These are phyloP conservation scores for Debaryomyces subglobosus DNA, from an alignment of 1,139 yeast genomes.

Conservation along the genomic window DNA sequence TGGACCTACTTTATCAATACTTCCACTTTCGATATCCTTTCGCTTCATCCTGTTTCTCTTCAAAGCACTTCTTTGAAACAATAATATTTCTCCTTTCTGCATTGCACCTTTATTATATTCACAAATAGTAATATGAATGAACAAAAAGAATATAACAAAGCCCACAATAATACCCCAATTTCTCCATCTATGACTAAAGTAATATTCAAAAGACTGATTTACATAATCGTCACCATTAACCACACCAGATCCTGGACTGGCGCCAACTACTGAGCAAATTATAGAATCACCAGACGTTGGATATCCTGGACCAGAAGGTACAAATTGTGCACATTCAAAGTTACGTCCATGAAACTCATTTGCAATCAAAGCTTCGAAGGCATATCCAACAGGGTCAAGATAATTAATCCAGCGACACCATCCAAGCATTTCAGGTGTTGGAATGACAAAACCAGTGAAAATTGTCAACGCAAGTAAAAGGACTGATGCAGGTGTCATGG, in stretches of 20 bases:
- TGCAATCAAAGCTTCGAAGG: conserved; percentile 68
- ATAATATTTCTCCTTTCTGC: conserved; percentile 81
- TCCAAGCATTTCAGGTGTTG: conserved; percentile 66
- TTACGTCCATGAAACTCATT: conserved; percentile 57
- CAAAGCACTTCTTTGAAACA: conserved; percentile 47
- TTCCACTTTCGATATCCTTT: neutral
- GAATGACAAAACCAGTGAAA: conserved; percentile 76
- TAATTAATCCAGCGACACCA: conserved; percentile 85
- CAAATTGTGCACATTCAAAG: conserved; percentile 39
- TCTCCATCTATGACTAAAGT: conserved; percentile 73
- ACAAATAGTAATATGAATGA: conserved; percentile 57
- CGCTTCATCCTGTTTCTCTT: neutral
- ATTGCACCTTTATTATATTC: conserved; percentile 73
- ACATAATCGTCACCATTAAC: conserved; percentile 69
- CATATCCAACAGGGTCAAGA: conserved; percentile 65
- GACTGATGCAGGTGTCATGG: conserved; percentile 74
- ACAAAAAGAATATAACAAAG: conserved; percentile 56
- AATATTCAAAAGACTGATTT: conserved; percentile 47
- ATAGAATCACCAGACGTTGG: conserved; percentile 25
- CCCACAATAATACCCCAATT: conserved; percentile 72
- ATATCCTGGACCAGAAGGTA: conserved; percentile 28
- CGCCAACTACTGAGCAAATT: conserved; percentile 68
- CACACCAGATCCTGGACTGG: conserved; percentile 53
- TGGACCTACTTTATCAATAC: neutral
- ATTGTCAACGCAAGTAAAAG: conserved; percentile 63